Evolutionary conservation across 1,284 basidiomycete species (phyloP).

Genomic region (Malassezia yamatoensis): DNA sequence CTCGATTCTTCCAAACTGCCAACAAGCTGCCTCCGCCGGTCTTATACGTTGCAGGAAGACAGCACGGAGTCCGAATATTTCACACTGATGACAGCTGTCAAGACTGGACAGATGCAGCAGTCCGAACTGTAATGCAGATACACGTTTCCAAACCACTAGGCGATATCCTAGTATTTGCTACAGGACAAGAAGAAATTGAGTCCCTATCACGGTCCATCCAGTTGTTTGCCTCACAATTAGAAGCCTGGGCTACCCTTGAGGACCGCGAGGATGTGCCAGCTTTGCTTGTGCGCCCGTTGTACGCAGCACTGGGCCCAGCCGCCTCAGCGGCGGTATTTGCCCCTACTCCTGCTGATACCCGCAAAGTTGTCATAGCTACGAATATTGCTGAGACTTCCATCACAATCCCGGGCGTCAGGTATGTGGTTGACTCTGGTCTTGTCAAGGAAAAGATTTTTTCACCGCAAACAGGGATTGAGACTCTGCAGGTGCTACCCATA

Average conservation of each 20-base stretch:
- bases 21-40: conserved; percentile 56
- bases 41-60: conserved; percentile 80
- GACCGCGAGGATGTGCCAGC: conserved; percentile 19
- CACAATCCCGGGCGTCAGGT: conserved; percentile 89
- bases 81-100: conserved; percentile 63
- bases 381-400: conserved; percentile 77
- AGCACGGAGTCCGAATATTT: conserved; percentile 63
- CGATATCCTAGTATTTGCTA: conserved; percentile 86
- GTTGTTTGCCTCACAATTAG: conserved; percentile 26
- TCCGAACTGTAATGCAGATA: conserved; percentile 81
- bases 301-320: conserved; percentile 39
- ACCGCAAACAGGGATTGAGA: conserved; percentile 31
- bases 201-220: conserved; percentile 53
- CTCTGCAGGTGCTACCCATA: conserved; percentile 34
- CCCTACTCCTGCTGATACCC: conserved; percentile 58
- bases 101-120: conserved; percentile 79
- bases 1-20: conserved; percentile 70
- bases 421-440: conserved; percentile 73
- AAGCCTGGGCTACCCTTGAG: conserved; percentile 27
- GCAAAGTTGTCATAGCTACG: conserved; percentile 72
- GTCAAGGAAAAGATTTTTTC: conserved; percentile 84
- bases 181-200: conserved; percentile 97
- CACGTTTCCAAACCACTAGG: conserved; percentile 69
- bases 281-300: conserved; percentile 38
- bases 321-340: conserved; percentile 33